phyloP scores from a whole-genome alignment of 1,284 basidiomycete species.

The Moniliophthora roreri region DNA sequence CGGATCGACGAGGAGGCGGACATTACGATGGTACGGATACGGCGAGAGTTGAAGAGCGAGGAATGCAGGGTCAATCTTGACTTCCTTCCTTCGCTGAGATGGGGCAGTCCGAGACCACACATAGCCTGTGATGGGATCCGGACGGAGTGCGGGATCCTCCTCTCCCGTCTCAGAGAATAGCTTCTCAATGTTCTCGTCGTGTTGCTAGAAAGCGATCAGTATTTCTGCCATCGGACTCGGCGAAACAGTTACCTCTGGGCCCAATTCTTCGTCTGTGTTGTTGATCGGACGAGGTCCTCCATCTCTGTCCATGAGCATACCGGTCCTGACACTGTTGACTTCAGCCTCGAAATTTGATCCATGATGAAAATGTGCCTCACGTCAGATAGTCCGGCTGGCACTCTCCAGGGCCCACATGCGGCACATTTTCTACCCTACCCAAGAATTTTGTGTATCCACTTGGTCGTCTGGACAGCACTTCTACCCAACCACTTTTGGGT shows the following conservation, averaged over 20 bases:
- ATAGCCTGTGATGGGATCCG: conserved; percentile 75
- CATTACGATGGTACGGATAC: conserved; percentile 53
- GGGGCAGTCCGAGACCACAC: conserved; percentile 85
- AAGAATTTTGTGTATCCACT: conserved; percentile 89
- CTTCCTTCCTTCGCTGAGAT: conserved; percentile 84
- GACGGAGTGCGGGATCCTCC: conserved; percentile 33
- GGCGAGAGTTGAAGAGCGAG: conserved; percentile 86
- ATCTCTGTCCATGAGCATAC: too few relatives aligned
- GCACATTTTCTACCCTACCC: conserved; percentile 90
- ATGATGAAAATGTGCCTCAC: conserved; percentile 25
- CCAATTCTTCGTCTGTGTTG: background rate
- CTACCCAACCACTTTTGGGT: conserved; percentile 83
- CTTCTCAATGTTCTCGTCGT: background rate
- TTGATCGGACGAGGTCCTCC: background rate
- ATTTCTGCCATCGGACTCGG: background rate
- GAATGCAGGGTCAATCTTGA: conserved; percentile 85
- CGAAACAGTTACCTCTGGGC: too few relatives aligned
- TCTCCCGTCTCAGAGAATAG: background rate
- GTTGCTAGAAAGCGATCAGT: background rate
- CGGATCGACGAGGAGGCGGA: conserved; percentile 58
- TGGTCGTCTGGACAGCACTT: conserved; percentile 83
- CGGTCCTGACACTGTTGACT: too few relatives aligned
- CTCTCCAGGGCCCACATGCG: conserved; percentile 80
- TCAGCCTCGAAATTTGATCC: background rate
- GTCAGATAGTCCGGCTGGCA: conserved; percentile 76